Percentiles rank a stretch among this genome's conserved stretches.
Conservation (phyloP, 768 basidiomycete species). For the Chiua virens region DNA sequence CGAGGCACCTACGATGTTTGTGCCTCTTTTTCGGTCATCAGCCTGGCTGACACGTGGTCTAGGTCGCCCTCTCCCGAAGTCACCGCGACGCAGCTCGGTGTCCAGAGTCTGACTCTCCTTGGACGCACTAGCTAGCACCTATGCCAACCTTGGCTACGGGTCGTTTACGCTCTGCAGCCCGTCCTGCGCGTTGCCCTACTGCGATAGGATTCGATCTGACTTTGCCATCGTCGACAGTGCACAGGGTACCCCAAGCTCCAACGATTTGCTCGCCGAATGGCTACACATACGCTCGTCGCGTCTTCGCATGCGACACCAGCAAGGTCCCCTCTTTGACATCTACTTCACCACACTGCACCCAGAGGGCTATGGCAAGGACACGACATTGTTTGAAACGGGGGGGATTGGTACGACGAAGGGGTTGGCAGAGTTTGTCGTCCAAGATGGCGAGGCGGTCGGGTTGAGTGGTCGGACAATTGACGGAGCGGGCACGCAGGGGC, state of each 20-base stretch:
- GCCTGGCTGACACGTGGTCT: neutral
- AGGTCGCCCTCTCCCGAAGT: neutral
- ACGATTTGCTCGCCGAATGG: conserved; percentile 33
- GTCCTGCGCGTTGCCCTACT: conserved; percentile 19
- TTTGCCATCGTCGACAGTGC: conserved; percentile 30
- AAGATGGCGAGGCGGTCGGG: conserved; percentile 30
- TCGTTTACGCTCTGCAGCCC: conserved; percentile 37
- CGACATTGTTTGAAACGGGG: conserved; percentile 32
- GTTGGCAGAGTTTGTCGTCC: conserved; percentile 24
- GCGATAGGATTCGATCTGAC: conserved; percentile 22
- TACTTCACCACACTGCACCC: conserved; percentile 32
- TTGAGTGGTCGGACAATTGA: conserved; percentile 16
- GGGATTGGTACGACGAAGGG: neutral
- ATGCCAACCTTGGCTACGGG: conserved; percentile 39
- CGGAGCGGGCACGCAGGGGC: conserved; percentile 20
- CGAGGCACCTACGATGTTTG: conserved; percentile 6
- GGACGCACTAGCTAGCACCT: conserved; percentile 36
- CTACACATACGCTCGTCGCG: conserved; percentile 38
- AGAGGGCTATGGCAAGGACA: conserved; percentile 38
- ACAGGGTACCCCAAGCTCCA: neutral
- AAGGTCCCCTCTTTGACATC: conserved; percentile 21
- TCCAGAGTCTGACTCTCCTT: conserved; percentile 7
- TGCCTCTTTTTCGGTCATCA: neutral
- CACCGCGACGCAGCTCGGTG: neutral
- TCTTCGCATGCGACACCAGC: conserved; percentile 27